A percentile compares a stretch with the other conserved stretches of the same genome.
Conservation (phyloP, 306 rosid genomes). For the Glycine soja region DNA sequence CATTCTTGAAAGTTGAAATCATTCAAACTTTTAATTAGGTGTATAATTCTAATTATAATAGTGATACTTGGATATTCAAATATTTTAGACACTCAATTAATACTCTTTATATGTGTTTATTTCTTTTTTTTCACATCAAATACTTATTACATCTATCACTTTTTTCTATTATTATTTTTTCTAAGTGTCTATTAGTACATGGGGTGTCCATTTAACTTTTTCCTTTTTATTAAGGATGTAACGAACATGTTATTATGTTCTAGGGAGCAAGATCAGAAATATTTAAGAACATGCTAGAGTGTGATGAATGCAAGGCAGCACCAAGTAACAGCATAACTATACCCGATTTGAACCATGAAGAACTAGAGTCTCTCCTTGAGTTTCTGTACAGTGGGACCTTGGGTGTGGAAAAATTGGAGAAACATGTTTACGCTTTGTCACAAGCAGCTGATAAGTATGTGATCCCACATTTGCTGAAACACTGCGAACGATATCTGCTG, state of each 20-base stretch:
- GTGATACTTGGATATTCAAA: too few relatives aligned
- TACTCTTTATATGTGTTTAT: too few relatives aligned
- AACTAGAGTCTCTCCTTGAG: slow-evolving; percentile 68
- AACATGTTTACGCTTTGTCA: slow-evolving; percentile 66
- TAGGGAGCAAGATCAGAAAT: slow-evolving; percentile 84
- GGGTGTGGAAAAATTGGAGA: slow-evolving; percentile 56
- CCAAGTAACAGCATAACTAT: slow-evolving; percentile 55
- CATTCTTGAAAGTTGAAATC: too few relatives aligned
- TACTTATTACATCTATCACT: too few relatives aligned
- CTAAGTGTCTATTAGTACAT: too few relatives aligned
- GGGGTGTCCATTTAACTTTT: too few relatives aligned
- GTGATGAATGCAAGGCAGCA: slow-evolving; percentile 74
- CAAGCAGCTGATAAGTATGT: slow-evolving; percentile 84
- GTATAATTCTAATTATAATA: not conserved
- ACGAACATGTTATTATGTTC: not conserved
- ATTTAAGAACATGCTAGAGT: slow-evolving; percentile 75
- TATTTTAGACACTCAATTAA: too few relatives aligned
- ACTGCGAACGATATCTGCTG: slow-evolving; percentile 66
- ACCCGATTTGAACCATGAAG: slow-evolving; percentile 68
- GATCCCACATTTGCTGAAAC: slow-evolving; percentile 63
- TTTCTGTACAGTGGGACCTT: slow-evolving; percentile 73
- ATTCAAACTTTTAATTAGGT: not conserved
- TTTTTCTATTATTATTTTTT: too few relatives aligned
- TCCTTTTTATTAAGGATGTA: not conserved
- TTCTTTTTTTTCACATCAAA: too few relatives aligned